Base-by-base conservation (phyloP, 192 early-diverging fungal genomes). In the Podila minutissima region DNA sequence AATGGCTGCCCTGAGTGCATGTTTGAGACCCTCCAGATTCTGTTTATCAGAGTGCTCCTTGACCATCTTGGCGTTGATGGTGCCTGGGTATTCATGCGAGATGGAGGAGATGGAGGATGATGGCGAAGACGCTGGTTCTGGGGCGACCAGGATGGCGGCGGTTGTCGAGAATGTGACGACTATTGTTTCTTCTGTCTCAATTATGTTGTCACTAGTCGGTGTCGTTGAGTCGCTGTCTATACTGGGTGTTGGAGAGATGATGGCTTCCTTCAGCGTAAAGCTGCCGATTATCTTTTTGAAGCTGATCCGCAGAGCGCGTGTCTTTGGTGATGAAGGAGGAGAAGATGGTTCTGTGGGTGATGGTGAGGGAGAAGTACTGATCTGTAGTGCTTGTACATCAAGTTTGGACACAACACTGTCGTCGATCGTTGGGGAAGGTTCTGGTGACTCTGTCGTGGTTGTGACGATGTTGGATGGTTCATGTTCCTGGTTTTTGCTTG, bases 1-100 rank as follows among this genome's bases (percentile, higher is more conserved):
- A 53, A 81, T 73, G 3, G 67, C 38, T 1, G 77, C 71, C 2
- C 24, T 49, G 4, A 81, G 77, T 2, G 77, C 77, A 48, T 81
- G 77, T 32, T 61, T 41, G 3, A 81, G 49, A 31, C 77, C 77
- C 3, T 69, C 55, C 2, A 81, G 2, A 28, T 69, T 81, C 20
- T 81, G 64, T 26, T 37, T 20, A 0, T 65, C 4, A 2, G 77
- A 69, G n/a, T 81, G 77, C n/a, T 69, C 66, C 32, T 69, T 69
- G 2, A 81, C 77, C 64, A 73, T 73, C 28, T 69, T 73, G 22
- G 70, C 71, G 33, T 81, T 69, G 29, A 81, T 81, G 11, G 77
- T 81, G 3, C 38, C 49, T 33, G 71, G 77, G 41, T 81, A 81
- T 26, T 55, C 24, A 5, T 55, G n/a, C 17, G 53, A 55, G 53